Evolutionary conservation across 1,284 basidiomycete genomes (phyloP).

Genomic region (Boletus coffeatus): DNA sequence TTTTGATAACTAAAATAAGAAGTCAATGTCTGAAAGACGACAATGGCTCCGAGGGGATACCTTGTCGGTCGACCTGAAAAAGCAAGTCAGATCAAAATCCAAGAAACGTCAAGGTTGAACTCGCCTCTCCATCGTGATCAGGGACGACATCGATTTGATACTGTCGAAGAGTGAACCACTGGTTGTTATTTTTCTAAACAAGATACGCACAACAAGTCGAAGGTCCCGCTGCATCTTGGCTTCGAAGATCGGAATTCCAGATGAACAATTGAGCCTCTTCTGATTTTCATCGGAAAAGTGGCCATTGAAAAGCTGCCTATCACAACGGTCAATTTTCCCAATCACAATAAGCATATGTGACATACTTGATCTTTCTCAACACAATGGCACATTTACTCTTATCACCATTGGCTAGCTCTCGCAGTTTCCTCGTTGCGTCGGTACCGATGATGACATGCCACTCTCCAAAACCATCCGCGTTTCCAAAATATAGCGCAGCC

Average conservation of each 20-base stretch:
- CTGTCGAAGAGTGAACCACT: conserved; percentile 29
- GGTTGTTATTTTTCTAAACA: neutral
- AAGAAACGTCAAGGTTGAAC: conserved; percentile 13
- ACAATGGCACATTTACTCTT: conserved; percentile 41
- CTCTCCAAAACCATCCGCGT: conserved; percentile 45
- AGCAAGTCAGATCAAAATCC: neutral
- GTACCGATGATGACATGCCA: conserved; percentile 48
- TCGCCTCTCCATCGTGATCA: conserved; percentile 45
- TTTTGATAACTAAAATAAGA: conserved; percentile 40
- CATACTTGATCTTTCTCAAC: conserved; percentile 56
- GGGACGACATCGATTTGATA: conserved; percentile 60
- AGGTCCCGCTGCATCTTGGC: conserved; percentile 62
- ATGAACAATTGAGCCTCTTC: conserved; percentile 47
- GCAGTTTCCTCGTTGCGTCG: conserved; percentile 39
- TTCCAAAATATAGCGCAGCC: conserved; percentile 45
- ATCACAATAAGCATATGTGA: neutral
- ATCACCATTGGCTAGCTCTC: conserved; percentile 37
- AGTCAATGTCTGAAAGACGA: neutral
- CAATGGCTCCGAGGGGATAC: conserved; percentile 25
- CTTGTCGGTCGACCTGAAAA: conserved; percentile 48
- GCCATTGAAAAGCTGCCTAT: conserved; percentile 58
- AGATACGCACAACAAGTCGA: conserved; percentile 49
- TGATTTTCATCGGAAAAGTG: conserved; percentile 67
- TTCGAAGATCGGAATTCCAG: conserved; percentile 56
- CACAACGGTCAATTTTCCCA: neutral